These are phyloP conservation scores for Agroathelia rolfsii DNA, from an alignment of 1,284 basidiomycete species.

Conservation along the genomic window DNA sequence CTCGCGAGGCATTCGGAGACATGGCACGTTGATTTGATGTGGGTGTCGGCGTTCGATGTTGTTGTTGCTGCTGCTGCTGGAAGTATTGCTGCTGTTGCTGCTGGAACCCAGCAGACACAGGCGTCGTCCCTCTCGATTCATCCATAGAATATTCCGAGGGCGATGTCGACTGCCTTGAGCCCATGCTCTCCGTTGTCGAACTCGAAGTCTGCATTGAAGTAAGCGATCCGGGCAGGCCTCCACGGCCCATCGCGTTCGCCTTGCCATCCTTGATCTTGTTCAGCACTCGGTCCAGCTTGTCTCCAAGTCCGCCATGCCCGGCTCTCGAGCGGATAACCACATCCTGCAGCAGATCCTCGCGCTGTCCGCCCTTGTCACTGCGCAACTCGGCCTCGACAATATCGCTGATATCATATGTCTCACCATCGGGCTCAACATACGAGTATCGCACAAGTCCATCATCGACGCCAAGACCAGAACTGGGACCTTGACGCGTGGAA, in stretches of 20 bases:
- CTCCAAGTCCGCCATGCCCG: constrained; percentile 52
- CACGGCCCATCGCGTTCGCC: constrained; percentile 15
- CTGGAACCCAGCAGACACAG: constrained; percentile 23
- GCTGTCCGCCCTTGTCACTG: constrained; percentile 26
- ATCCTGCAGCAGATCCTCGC: constrained; percentile 48
- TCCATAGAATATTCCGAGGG: constrained; percentile 53
- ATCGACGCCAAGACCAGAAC: too few relatives aligned
- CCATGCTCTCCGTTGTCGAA: constrained; percentile 15
- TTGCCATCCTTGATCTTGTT: constrained; percentile 58
- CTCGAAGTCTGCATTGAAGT: constrained; percentile 9
- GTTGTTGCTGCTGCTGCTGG: too few relatives aligned
- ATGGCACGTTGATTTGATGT: constrained; percentile 14
- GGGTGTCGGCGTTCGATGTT: constrained; percentile 15
- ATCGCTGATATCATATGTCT: constrained; percentile 85
- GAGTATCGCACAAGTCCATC: constrained; percentile 79
- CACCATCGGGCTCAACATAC: constrained; percentile 80
- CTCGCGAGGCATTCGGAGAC: constrained; percentile 22
- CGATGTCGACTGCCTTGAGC: constrained; percentile 30
- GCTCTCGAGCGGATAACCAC: constrained; percentile 50
- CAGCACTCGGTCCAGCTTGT: constrained; percentile 72
- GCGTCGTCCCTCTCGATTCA: constrained; percentile 36
- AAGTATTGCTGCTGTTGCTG: constrained; percentile 15
- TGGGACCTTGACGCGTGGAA: constrained; percentile 68
- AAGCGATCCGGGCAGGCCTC: constrained; percentile 3
- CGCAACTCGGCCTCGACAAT: constrained; percentile 83